Percentiles rank a stretch among this genome's conserved stretches.
phyloP scores from a whole-genome alignment of 495 filamentous ascomycete species.

The Trypethelium eluteriae region DNA sequence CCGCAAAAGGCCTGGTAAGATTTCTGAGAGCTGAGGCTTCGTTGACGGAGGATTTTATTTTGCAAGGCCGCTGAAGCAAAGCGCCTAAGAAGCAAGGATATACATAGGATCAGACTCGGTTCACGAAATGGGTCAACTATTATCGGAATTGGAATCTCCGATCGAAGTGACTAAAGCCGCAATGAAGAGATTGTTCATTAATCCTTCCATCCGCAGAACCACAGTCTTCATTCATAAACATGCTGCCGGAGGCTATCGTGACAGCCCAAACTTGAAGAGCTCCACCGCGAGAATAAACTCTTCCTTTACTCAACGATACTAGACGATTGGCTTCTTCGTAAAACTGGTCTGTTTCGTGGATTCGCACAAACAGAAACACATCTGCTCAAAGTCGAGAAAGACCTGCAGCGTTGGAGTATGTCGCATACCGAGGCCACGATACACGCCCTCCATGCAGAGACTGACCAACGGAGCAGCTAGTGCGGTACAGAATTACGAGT shows the following conservation, averaged over 20 bases:
- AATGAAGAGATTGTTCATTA: not conserved
- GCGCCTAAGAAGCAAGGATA: no score
- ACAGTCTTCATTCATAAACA: not conserved
- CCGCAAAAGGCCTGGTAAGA: no score
- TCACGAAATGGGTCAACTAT: no score
- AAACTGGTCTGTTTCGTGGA: not conserved
- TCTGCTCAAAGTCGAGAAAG: not conserved
- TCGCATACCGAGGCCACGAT: not conserved
- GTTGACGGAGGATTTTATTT: not conserved
- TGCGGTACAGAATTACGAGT: not conserved
- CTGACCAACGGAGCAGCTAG: not conserved
- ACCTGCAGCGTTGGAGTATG: not conserved
- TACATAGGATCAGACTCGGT: no score
- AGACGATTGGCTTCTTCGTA: not conserved
- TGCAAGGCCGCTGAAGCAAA: no score
- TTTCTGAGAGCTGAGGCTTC: not conserved
- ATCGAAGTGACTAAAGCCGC: not conserved
- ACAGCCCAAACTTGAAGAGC: not conserved
- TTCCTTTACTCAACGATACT: conserved; percentile 3
- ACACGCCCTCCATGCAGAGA: not conserved
- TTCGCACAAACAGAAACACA: not conserved
- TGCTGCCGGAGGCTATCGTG: not conserved
- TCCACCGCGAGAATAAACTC: not conserved
- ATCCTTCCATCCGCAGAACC: not conserved
- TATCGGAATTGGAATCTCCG: not conserved